A percentile compares a stretch with the other conserved stretches of the same genome.
These are phyloP conservation scores for Aspergillus hortae DNA, from an alignment of 2,329 filamentous ascomycete species.

Conservation along the genomic window DNA sequence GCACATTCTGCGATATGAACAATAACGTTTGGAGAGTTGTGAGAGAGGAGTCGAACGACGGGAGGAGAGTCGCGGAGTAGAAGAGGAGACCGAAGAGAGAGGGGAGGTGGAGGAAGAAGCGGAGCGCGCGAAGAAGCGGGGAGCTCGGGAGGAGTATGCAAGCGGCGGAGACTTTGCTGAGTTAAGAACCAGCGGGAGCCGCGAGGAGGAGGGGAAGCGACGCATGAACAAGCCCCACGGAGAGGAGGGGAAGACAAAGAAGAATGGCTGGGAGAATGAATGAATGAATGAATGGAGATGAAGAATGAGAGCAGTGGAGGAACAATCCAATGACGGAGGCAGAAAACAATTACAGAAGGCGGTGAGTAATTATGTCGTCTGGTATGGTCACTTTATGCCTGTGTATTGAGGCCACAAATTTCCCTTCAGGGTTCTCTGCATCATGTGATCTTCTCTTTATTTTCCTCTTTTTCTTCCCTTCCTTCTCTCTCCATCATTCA, in stretches of 20 bases:
- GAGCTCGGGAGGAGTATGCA: conserved; percentile 24
- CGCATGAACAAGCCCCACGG: conserved; percentile 23
- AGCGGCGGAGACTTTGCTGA: conserved; percentile 32
- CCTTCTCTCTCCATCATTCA: conserved; percentile 18
- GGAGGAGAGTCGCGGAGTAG: conserved; percentile 18
- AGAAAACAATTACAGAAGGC: conserved; percentile 6
- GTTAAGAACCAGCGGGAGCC: conserved; percentile 31
- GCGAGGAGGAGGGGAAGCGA: conserved; percentile 29
- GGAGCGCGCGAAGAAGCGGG: conserved; percentile 21
- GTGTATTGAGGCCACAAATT: conserved; percentile 3
- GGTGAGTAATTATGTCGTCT: conserved; percentile 1
- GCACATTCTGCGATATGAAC: conserved; percentile 75
- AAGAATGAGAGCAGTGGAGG: not conserved
- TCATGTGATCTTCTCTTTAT: conserved; percentile 15
- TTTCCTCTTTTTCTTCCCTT: conserved; percentile 9
- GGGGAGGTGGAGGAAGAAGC: conserved; percentile 19
- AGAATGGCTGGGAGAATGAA: not conserved
- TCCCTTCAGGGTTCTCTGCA: conserved; percentile 2
- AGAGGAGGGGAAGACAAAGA: conserved; percentile 4
- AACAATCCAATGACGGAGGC: not conserved
- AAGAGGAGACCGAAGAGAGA: conserved; percentile 17
- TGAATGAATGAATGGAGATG: not conserved
- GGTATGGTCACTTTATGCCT: not conserved
- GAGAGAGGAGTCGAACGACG: conserved; percentile 23
- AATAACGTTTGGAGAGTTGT: conserved; percentile 52